These are phyloP conservation scores for Colletotrichum echinochloae DNA, from an alignment of 2,329 filamentous ascomycete species.

Conservation along the genomic window DNA sequence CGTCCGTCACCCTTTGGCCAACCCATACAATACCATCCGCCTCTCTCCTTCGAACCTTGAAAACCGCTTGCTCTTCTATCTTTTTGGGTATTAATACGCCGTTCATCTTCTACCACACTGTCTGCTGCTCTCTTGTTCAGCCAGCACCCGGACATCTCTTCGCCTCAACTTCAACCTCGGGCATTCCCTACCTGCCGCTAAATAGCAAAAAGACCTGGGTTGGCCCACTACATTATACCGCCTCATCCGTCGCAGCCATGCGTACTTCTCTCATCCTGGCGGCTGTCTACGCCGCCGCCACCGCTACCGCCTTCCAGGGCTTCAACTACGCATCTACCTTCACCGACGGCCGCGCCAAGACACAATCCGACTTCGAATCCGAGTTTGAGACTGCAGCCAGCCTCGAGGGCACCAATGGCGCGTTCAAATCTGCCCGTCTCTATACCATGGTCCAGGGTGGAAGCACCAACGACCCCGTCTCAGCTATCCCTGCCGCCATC, in stretches of 20 bases:
- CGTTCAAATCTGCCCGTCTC: slow-evolving; percentile 77
- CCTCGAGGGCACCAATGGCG: slow-evolving; percentile 71
- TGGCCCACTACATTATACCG: not conserved
- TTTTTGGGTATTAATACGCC: not conserved
- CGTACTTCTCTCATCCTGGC: slow-evolving; percentile 32
- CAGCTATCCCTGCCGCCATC: slow-evolving; percentile 86
- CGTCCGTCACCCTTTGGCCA: not conserved
- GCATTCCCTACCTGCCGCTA: too few species aligned
- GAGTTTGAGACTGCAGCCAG: slow-evolving; percentile 75
- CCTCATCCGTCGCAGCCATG: slow-evolving; percentile 13
- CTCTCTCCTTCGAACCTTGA: slow-evolving; percentile 13
- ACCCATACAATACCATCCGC: not conserved
- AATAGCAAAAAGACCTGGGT: not conserved
- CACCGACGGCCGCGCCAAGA: slow-evolving; percentile 69
- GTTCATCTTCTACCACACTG: not conserved
- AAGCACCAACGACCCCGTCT: slow-evolving; percentile 73
- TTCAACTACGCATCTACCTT: slow-evolving; percentile 81
- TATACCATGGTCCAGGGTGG: slow-evolving; percentile 81
- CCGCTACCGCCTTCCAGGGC: slow-evolving; percentile 63
- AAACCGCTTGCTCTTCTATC: not conserved
- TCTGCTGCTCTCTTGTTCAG: not conserved
- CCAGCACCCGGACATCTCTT: not conserved
- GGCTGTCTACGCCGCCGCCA: slow-evolving; percentile 49
- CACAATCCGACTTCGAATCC: slow-evolving; percentile 74
- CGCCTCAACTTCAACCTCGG: not conserved